A percentile compares a stretch with the other conserved stretches of the same genome.
Conservation (phyloP, 371 early-diverging fungal genomes). For the Mucor plumbeus region DNA sequence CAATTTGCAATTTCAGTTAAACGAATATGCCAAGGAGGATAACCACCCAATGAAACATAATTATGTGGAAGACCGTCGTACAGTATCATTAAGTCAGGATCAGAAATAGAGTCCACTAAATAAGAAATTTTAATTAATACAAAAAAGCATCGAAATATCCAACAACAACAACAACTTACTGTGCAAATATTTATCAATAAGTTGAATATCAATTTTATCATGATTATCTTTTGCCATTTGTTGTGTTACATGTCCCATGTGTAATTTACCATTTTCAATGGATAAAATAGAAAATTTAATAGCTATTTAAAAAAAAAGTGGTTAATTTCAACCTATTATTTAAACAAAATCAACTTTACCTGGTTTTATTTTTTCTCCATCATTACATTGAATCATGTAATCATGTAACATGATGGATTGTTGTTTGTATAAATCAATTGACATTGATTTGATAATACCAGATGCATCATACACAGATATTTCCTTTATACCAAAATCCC, state of each 20-base stretch:
- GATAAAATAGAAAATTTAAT: slow-evolving; percentile 44
- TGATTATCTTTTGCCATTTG: slow-evolving; percentile 24
- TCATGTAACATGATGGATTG: slow-evolving; percentile 41
- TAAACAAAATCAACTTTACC: neutral
- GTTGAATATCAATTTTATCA: slow-evolving; percentile 35
- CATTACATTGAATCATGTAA: slow-evolving; percentile 26
- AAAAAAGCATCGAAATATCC: neutral
- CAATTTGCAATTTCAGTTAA: slow-evolving; percentile 60
- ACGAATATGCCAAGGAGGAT: slow-evolving; percentile 69
- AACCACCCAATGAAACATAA: slow-evolving; percentile 59
- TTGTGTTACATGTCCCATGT: slow-evolving; percentile 34
- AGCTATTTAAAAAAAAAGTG: slow-evolving; percentile 16
- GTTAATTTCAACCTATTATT: neutral
- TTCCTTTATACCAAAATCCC: slow-evolving; percentile 46
- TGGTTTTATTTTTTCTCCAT: slow-evolving; percentile 14
- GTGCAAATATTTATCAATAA: slow-evolving; percentile 42
- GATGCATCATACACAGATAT: slow-evolving; percentile 51
- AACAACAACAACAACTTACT: slow-evolving; percentile 26
- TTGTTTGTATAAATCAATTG: slow-evolving; percentile 39
- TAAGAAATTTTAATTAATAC: slow-evolving; percentile 1
- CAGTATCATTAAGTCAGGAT: slow-evolving; percentile 65
- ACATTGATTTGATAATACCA: slow-evolving; percentile 40
- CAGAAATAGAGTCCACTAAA: slow-evolving; percentile 41
- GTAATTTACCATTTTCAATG: slow-evolving; percentile 35
- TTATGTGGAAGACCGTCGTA: slow-evolving; percentile 63